Conservation (phyloP, 345 rosid genomes). For the Citrus glauca region DNA sequence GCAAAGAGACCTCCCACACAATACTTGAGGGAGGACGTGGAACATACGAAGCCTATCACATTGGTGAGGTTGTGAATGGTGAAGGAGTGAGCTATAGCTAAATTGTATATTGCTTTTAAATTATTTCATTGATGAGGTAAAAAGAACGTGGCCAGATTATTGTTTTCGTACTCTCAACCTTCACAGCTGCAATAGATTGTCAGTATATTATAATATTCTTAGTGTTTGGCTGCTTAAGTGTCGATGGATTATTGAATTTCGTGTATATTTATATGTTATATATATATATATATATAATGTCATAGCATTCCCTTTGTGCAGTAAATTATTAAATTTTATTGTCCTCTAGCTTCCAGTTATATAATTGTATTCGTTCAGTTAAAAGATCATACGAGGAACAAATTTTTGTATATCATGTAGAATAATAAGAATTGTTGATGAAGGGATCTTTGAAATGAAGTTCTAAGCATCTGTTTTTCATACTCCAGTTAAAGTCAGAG, state of each 20-base stretch:
- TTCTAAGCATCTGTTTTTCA: neutral
- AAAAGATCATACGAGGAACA: neutral
- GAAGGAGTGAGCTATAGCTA: slow-evolving; percentile 70
- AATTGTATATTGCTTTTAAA: neutral
- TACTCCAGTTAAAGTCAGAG: neutral
- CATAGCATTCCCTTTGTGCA: neutral
- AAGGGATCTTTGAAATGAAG: neutral
- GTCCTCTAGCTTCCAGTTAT: neutral
- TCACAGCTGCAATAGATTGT: neutral
- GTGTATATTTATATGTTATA: too few relatives aligned
- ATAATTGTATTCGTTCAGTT: neutral
- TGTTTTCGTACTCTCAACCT: neutral
- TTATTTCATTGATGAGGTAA: neutral
- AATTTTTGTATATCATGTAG: neutral
- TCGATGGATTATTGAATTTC: too few relatives aligned
- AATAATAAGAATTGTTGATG: neutral
- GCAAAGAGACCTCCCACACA: slow-evolving; percentile 20
- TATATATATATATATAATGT: too few relatives aligned
- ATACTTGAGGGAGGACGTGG: neutral
- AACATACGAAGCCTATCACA: slow-evolving; percentile 30
- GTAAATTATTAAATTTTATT: too few relatives aligned
- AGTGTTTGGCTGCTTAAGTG: neutral
- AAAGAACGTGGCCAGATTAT: neutral
- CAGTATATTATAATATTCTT: too few relatives aligned
- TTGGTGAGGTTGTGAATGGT: slow-evolving; percentile 68